Base-by-base conservation (phyloP, 1,139 yeast species). In the Yamadazyma diddensiae region DNA sequence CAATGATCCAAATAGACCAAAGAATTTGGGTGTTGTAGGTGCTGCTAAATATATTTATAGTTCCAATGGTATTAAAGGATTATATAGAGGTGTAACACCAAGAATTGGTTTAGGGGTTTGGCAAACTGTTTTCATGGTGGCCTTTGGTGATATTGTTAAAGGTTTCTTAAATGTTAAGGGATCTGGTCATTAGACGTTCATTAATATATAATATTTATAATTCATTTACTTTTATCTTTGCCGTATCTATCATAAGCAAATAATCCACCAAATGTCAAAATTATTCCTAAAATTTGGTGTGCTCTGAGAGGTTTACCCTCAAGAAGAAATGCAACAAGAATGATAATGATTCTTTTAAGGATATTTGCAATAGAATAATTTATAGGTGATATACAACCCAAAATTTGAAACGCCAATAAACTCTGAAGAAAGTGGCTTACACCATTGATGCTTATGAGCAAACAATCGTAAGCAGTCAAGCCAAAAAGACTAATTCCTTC, bases 61-160 rank as follows among this genome's bases (percentile, higher is more conserved):
- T 38, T 75, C 79, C 45, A 85, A 82, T 54, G 98, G 98, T 48
- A 43, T 88, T 41, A 82, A 79, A 65, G 98, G 98, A 35, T 76
- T 92, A 46, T 92, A 90, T 61, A 77, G 96, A 60, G 98, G 98
- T 55, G 97, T 90, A 29, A 78, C 97, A 9, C 98, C 98, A 47
- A 83, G 98, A 72, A 78, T 92, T 46, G 97, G 95, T 35, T 74
- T 92, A 49, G 95, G 97, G 46, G 84, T 92, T 42, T 92, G 97
- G 97, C 98, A 92, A 70, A 92, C 98, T 2, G 87, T 92, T 29
- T 92, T 94, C 62, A 92, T 92, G 97, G 97, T 92, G 39, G 97
- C 96, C n/a, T 79, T 92, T 47, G 98, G 97, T 55, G 98, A 92
- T 57, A 85, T 88, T 61, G 62, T 68, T 50, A 68, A 66, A 52